Conservation (phyloP, 176 grass and related monocot genomes). For the Aegilops longissima region DNA sequence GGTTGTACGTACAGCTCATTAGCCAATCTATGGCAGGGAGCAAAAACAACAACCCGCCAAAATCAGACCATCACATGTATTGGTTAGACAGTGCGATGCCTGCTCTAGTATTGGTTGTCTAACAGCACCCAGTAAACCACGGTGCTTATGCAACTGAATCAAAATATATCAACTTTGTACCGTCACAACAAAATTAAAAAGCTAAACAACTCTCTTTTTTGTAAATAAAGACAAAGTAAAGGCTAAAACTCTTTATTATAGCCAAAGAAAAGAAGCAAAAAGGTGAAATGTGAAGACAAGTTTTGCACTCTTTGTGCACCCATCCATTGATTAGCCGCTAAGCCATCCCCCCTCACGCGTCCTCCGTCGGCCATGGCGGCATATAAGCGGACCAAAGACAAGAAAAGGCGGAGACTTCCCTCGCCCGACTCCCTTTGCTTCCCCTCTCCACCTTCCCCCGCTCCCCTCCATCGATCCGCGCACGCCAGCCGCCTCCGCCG, state of each 20-base stretch:
- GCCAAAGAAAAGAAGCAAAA: neutral
- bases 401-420: slow-evolving; percentile 19
- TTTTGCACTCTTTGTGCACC: neutral
- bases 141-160: no score
- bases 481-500: neutral
- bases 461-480: no score
- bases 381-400: neutral
- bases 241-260: neutral
- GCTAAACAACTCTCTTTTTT: neutral
- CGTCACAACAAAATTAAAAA: neutral
- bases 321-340: neutral
- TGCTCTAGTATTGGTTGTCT: no score
- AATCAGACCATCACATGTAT: no score
- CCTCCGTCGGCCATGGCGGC: neutral
- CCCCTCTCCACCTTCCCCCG: neutral
- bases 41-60: no score
- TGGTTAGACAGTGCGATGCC: no score
- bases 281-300: neutral
- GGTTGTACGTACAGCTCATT: no score
- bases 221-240: neutral
- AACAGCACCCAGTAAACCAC: no score
- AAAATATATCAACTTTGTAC: neutral
- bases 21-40: no score
- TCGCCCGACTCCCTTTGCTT: neutral
- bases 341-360: slow-evolving; percentile 10